phyloP scores from a whole-genome alignment of 352 stramenopile genomes.

The Blastocystis sp. region DNA sequence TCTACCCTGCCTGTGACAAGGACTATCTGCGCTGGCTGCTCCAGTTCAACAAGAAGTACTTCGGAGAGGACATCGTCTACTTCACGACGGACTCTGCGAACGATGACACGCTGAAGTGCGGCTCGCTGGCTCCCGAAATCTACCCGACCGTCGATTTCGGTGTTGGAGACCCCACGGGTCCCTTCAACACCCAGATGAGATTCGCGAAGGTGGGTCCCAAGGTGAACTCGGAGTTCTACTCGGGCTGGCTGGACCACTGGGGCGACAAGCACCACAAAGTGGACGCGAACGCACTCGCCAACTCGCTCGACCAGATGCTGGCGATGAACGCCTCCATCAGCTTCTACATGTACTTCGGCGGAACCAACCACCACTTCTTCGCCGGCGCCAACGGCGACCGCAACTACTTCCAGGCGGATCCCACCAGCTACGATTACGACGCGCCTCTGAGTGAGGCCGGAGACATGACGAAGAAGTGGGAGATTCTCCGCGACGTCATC shows the following conservation, averaged over 20 bases:
- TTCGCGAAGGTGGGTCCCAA: slow-evolving; percentile 57
- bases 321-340: slow-evolving; percentile 58
- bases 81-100: slow-evolving; percentile 58
- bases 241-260: slow-evolving; percentile 62
- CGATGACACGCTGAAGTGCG: slow-evolving; percentile 36
- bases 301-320: slow-evolving; percentile 56
- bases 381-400: slow-evolving; percentile 59
- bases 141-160: slow-evolving; percentile 59
- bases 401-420: slow-evolving; percentile 57
- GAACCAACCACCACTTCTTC: slow-evolving; percentile 63
- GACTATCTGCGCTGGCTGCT: slow-evolving; percentile 59
- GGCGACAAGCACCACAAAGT: slow-evolving; percentile 55
- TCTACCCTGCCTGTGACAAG: slow-evolving; percentile 56
- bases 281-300: slow-evolving; percentile 51
- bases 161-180: slow-evolving; percentile 7
- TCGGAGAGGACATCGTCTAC: slow-evolving; percentile 59
- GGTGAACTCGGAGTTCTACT: slow-evolving; percentile 61
- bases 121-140: slow-evolving; percentile 57
- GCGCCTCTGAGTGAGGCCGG: slow-evolving; percentile 59
- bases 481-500: slow-evolving; percentile 53
- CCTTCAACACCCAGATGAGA: slow-evolving; percentile 50
- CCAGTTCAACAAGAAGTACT: slow-evolving; percentile 54
- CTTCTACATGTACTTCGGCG: slow-evolving; percentile 64
- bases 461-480: slow-evolving; percentile 56
- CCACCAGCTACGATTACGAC: slow-evolving; percentile 63